Conservation (phyloP, 2,329 filamentous ascomycete genomes). For the Periconia sp. region DNA sequence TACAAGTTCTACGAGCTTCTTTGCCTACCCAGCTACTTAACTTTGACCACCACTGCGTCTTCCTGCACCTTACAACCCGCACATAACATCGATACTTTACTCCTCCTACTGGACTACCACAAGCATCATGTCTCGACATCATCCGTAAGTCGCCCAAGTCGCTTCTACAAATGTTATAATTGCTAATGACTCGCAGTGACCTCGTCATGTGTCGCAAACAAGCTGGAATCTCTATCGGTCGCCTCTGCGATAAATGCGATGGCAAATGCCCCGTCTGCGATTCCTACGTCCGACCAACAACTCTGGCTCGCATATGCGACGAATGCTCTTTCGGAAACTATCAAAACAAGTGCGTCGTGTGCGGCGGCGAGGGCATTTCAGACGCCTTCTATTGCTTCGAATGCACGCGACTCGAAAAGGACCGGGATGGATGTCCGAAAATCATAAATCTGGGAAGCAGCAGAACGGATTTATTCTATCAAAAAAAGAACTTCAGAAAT, state of each 20-base stretch:
- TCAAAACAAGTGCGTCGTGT: conserved; percentile 99
- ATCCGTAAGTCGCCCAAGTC: conserved; percentile 64
- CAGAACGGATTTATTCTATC: conserved; percentile 84
- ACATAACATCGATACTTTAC: neutral
- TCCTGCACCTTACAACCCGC: neutral
- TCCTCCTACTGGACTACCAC: neutral
- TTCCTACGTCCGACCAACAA: conserved; percentile 96
- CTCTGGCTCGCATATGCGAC: conserved; percentile 96
- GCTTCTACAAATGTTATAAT: conserved; percentile 4
- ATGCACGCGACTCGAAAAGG: conserved; percentile 94
- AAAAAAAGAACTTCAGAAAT: conserved; percentile 72
- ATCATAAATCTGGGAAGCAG: conserved; percentile 98
- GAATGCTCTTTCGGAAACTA: conserved; percentile 99
- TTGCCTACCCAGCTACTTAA: neutral
- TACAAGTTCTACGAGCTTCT: neutral
- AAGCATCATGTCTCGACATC: conserved; percentile 80
- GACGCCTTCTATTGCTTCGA: conserved; percentile 99
- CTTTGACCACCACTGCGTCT: neutral
- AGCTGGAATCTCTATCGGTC: conserved; percentile 94
- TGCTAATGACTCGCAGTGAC: conserved; percentile 61
- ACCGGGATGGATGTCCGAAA: conserved; percentile 96
- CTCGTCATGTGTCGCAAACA: conserved; percentile 99
- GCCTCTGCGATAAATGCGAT: conserved; percentile 99
- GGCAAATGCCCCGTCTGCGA: conserved; percentile 99
- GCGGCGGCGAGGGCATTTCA: conserved; percentile 95